Conservation (phyloP, 257 asterid genomes). For the Echium plantagineum region DNA sequence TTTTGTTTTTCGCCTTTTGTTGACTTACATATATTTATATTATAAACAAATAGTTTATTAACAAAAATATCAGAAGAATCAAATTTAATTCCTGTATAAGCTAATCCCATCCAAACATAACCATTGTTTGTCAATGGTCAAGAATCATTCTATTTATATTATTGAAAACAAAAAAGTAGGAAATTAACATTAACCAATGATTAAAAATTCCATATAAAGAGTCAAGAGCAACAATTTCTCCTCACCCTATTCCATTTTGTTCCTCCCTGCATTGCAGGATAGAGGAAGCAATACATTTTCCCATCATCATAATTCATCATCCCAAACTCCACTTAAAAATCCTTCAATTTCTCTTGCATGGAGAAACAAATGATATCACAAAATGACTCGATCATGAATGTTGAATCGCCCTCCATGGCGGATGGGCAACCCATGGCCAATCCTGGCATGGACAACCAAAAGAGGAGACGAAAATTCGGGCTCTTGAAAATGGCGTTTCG, state of each 20-base stretch:
- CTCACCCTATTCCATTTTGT: background rate
- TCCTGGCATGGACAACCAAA: conserved; percentile 12
- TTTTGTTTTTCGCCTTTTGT: no score
- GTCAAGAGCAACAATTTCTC: background rate
- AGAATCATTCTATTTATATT: no score
- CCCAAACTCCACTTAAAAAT: background rate
- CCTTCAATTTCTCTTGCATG: background rate
- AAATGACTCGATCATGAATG: background rate
- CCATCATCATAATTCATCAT: no score
- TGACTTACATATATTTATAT: no score
- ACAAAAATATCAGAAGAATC: no score
- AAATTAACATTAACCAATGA: background rate
- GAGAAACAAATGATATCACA: background rate
- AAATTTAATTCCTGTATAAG: no score
- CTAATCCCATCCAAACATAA: no score
- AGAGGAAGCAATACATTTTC: conserved; percentile 14
- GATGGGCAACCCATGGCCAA: background rate
- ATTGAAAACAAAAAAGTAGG: no score
- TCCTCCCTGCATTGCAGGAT: conserved; percentile 68
- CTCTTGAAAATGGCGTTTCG: background rate
- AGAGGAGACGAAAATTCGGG: conserved; percentile 19
- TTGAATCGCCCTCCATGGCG: background rate
- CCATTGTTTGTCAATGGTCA: no score
- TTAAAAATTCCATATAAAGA: background rate
- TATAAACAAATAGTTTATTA: no score